Evolutionary conservation across 2,329 filamentous ascomycete genomes (phyloP), one percentile per base, ranked within the genome.

Genomic region (Mariannaea sp.): DNA sequence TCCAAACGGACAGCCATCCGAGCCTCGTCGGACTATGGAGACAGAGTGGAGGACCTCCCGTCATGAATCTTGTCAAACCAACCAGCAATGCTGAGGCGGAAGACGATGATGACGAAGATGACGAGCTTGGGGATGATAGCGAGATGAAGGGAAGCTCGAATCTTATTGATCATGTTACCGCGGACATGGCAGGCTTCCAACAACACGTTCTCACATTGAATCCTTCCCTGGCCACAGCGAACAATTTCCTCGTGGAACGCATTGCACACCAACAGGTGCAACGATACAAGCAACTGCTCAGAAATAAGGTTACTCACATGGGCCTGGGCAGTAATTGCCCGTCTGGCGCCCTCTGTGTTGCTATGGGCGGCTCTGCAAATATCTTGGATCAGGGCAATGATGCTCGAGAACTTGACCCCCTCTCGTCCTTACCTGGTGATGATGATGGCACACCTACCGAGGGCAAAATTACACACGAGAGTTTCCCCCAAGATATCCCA

Each of bases 241-340:
- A 81, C 62, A 73, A 65, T 26, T 86, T 85, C 70, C 78, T 97
- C 58, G 82, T 93, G 12, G 88, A 94, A 24, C 86, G 92, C 39
- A 88, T 96, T 61, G 89, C 89, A 0, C 83, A 90, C 59, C 91
- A 96, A 65, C 90, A 96, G 69, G 77, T 87, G 40, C 77, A 85
- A 54, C 84, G 92, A 49, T 96, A 92, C 72, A 94, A 92, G 70
- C 82, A 83, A 22, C 76, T 97, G 13, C 77, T 93, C 24, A 86
- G 84, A 30, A 76, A 80, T 57, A 88, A 85, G 66, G 78, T 90
- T 50, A 87, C 87, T 63, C 92, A 96, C 66, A 75, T 85, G 1
- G 78, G 81, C 40, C 77, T 80, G 3, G 82, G 87, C 1, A 76
- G 77, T 20, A 80, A 74, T 14, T 95, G 91, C 67, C 64, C 79